Evolutionary conservation across 345 rosid genomes (phyloP).

Genomic region (Arabidopsis suecica): DNA sequence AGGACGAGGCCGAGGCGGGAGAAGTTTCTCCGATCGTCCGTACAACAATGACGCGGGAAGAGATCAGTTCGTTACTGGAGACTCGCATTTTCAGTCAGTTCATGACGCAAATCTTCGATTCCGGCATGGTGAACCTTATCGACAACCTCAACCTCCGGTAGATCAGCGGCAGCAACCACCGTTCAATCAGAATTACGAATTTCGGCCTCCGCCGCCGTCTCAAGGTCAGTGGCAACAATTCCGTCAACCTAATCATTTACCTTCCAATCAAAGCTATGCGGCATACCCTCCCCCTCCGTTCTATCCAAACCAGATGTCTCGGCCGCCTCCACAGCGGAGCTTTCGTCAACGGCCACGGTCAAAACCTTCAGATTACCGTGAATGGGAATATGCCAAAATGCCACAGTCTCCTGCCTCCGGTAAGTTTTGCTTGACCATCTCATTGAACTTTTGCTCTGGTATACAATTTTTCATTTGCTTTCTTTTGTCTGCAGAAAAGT

Average conservation of each 20-base stretch:
- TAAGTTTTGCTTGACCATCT: constrained; percentile 36
- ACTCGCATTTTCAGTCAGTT: constrained; percentile 56
- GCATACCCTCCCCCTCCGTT: constrained; percentile 48
- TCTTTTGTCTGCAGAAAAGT: constrained; percentile 61
- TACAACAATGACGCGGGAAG: constrained; percentile 46
- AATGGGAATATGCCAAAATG: constrained; percentile 73
- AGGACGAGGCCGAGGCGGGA: constrained; percentile 53
- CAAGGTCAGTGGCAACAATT: constrained; percentile 43
- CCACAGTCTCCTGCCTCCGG: constrained; percentile 64
- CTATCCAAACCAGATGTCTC: constrained; percentile 52
- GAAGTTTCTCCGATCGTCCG: constrained; percentile 65
- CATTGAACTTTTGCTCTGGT: not conserved
- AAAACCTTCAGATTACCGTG: constrained; percentile 69
- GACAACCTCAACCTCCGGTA: constrained; percentile 9
- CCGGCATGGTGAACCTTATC: constrained; percentile 42
- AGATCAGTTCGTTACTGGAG: constrained; percentile 49
- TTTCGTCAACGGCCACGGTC: constrained; percentile 51
- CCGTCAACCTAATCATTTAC: constrained; percentile 42
- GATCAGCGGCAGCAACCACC: constrained; percentile 28
- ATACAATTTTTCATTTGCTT: too few species aligned
- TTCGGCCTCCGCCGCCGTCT: constrained; percentile 36
- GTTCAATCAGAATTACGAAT: constrained; percentile 33
- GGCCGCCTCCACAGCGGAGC: constrained; percentile 52
- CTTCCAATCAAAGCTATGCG: constrained; percentile 32
- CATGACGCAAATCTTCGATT: constrained; percentile 52